Evolutionary conservation across 2,329 filamentous ascomycete genomes (phyloP).

Genomic region (Cucurbitaria berberidis): DNA sequence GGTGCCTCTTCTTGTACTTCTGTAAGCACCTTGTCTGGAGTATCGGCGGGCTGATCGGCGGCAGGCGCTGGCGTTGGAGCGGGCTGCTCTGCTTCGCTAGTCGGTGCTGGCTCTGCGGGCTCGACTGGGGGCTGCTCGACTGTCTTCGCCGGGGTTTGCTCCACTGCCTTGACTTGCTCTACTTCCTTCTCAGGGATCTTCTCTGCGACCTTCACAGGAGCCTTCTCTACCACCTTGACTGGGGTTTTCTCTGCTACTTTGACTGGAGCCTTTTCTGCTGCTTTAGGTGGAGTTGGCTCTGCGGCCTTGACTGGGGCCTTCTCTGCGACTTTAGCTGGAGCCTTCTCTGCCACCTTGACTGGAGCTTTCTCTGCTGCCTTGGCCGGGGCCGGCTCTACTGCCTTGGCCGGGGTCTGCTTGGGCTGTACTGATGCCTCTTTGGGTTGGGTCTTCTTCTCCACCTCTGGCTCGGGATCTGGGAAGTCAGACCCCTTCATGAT

Average conservation of each 20-base stretch:
- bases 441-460: constrained; percentile 3
- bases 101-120: too few species aligned
- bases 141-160: constrained; percentile 1
- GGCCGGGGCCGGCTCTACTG: background rate
- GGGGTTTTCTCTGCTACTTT: background rate
- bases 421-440: constrained; percentile 8
- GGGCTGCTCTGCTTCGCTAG: background rate
- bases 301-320: constrained; percentile 1
- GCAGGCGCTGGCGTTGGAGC: background rate
- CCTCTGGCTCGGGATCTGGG: constrained; percentile 29
- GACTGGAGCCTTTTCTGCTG: constrained; percentile 2
- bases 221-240: constrained; percentile 1
- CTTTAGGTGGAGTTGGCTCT: constrained; percentile 8
- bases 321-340: constrained; percentile 1
- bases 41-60: constrained; percentile 27
- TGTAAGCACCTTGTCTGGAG: constrained; percentile 54
- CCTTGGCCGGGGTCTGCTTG: constrained; percentile 1
- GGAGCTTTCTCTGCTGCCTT: background rate
- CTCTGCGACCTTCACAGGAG: background rate
- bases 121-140: too few species aligned
- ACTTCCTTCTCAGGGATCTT: background rate
- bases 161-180: background rate
- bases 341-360: too few species aligned
- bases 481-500: constrained; percentile 48
- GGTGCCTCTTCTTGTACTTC: constrained; percentile 51